Base-by-base conservation (phyloP, 352 stramenopile species). In the Thraustochytrium sp. region DNA sequence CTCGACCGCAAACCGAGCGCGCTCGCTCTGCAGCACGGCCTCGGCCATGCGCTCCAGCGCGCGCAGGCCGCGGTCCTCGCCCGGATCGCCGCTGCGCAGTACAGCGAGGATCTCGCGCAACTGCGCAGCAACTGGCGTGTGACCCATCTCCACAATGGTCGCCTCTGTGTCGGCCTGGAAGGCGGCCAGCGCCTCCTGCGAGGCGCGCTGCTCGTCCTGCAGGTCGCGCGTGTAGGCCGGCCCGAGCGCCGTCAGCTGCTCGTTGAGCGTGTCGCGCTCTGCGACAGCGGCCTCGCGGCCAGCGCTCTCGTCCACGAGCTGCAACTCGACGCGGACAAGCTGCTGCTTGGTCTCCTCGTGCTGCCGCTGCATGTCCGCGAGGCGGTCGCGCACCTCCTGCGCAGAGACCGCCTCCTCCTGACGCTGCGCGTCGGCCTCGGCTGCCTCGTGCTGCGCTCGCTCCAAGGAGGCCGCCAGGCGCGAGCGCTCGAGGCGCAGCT, bases 41-140 rank as follows among this genome's bases (percentile, higher is more conserved):
- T 80, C 31, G 63, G 42, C 68, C 53, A 80, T 46, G 13, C 53
- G 68, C 51, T 80, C 68, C 8, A 80, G 40, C 3, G 68, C 68
- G 23, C 46, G 68, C 31, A 80, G 29, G 31, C 34, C 42, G 37
- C 42, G 2, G 16, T 13, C 34, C 13, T 13, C 0, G 34, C 37
- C 42, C 21, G 40, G 11, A 55, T 72, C 3, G 1, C 3, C 59
- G 29, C 29, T 65, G 0, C 59, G 59, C n/a, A 46, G 26, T 1
- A 29, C 16, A 34, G 9, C 59, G 26, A 72, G 59, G 16, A 72
- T 72, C n/a, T 72, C 36, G 1, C 59, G 59, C 59, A 72, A 26
- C 34, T 44, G 34, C 40, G 59, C 42, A 2, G 36, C 13, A 0
- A 72, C 59, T 5, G 59, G 59, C 8, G 59, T 72, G 11, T 72